phyloP scores from a whole-genome alignment of 768 basidiomycete species.

The Scleroderma bovista region DNA sequence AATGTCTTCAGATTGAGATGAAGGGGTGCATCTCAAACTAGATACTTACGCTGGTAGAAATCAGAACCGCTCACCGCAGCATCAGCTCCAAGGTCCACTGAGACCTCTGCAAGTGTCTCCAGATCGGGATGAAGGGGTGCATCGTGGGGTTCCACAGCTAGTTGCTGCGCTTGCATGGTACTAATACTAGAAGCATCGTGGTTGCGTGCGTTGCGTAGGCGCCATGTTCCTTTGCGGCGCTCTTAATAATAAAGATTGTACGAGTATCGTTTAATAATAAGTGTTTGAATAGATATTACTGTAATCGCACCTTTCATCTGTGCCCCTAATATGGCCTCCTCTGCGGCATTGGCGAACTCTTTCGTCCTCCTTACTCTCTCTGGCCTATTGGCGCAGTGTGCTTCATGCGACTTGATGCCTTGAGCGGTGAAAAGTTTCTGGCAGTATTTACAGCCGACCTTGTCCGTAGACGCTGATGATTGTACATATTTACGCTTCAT shows the following conservation, averaged over 20 bases:
- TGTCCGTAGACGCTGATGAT: slow-evolving; percentile 7
- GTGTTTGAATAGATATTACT: not conserved
- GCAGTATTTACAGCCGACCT: not conserved
- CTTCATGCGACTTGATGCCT: slow-evolving; percentile 3
- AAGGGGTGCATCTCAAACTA: too few species aligned
- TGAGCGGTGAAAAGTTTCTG: not conserved
- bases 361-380: not conserved
- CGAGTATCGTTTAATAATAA: not conserved
- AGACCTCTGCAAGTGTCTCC: too few species aligned
- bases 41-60: too few species aligned
- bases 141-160: not conserved
- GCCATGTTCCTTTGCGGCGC: not conserved
- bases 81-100: too few species aligned
- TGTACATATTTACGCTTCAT: not conserved
- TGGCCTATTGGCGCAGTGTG: not conserved
- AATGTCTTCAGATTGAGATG: not conserved
- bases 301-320: not conserved
- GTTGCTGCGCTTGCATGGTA: not conserved
- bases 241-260: too few species aligned
- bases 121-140: too few species aligned
- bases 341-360: not conserved
- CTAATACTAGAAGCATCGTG: not conserved
- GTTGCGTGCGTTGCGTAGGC: not conserved
- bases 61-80: too few species aligned
- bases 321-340: not conserved